Evolutionary conservation across 208 protist species (phyloP).

Genomic region (Porcisia deanei): DNA sequence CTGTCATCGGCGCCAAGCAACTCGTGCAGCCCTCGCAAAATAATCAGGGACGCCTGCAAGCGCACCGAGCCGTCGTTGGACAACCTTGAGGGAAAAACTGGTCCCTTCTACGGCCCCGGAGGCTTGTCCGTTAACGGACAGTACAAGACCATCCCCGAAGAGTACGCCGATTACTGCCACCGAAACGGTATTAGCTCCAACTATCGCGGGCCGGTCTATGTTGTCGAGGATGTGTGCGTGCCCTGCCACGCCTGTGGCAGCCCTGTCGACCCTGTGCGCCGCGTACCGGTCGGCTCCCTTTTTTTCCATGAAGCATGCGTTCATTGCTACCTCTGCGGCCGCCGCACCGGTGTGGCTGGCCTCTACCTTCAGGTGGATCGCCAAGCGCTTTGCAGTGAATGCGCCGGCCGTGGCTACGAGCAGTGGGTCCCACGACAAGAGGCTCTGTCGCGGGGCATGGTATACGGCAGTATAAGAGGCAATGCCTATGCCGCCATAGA

Average conservation of each 20-base stretch:
- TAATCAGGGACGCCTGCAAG: constrained; percentile 3
- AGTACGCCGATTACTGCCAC: constrained; percentile 51
- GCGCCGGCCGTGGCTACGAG: constrained; percentile 39
- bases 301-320: constrained; percentile 81
- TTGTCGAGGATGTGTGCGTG: constrained; percentile 73
- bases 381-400: constrained; percentile 39
- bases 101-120: constrained; percentile 14
- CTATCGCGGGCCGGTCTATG: constrained; percentile 71
- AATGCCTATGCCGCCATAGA: constrained; percentile 29
- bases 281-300: constrained; percentile 68
- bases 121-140: constrained; percentile 40
- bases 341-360: constrained; percentile 38
- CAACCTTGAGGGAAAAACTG: not conserved
- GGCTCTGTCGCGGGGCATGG: constrained; percentile 37
- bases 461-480: constrained; percentile 41
- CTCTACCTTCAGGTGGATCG: constrained; percentile 51
- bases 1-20: constrained; percentile 1
- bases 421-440: constrained; percentile 44
- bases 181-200: constrained; percentile 44
- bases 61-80: not conserved
- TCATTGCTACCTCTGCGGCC: constrained; percentile 63
- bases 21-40: not conserved
- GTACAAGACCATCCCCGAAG: constrained; percentile 56
- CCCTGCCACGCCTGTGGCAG: constrained; percentile 59
- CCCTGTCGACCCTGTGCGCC: constrained; percentile 75